Conservation (phyloP, 768 basidiomycete genomes). For the Royoungia palumana region DNA sequence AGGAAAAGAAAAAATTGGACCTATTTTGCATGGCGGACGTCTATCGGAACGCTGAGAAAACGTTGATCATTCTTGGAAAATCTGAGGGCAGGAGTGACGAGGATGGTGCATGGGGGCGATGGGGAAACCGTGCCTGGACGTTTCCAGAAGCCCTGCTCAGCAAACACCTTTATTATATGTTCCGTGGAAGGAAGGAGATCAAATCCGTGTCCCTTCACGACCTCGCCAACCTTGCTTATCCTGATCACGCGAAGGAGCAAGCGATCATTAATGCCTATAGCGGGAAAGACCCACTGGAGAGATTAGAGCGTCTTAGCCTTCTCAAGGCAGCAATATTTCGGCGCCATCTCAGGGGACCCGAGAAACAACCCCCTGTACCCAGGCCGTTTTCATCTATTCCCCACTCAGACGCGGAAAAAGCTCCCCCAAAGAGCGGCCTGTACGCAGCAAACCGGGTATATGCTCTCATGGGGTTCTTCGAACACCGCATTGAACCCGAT, state of each 20-base stretch:
- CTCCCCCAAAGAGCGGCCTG: too few species aligned
- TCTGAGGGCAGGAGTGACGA: too few species aligned
- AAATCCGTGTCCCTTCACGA: not conserved
- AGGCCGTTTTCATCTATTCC: too few species aligned
- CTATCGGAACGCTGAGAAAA: too few species aligned
- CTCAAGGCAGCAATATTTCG: slow-evolving; percentile 20
- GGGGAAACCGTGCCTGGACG: slow-evolving; percentile 19
- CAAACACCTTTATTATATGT: slow-evolving; percentile 2
- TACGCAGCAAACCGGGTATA: slow-evolving; percentile 19
- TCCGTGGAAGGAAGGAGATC: not conserved
- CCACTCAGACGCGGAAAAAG: too few species aligned
- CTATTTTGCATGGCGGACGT: slow-evolving; percentile 22
- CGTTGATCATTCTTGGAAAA: too few species aligned
- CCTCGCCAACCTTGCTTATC: slow-evolving; percentile 18
- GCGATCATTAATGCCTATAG: slow-evolving; percentile 17
- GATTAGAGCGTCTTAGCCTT: slow-evolving; percentile 14
- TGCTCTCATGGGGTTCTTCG: slow-evolving; percentile 23
- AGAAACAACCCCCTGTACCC: too few species aligned
- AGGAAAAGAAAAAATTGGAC: slow-evolving; percentile 13
- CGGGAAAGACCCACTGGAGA: slow-evolving; percentile 16
- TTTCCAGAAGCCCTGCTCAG: slow-evolving; percentile 16
- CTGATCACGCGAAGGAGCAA: slow-evolving; percentile 3
- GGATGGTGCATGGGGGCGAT: not conserved
- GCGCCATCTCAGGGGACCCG: not conserved
- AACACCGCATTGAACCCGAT: slow-evolving; percentile 17